Conservation (phyloP, 2,329 filamentous ascomycete species). For the Venturia asperata region DNA sequence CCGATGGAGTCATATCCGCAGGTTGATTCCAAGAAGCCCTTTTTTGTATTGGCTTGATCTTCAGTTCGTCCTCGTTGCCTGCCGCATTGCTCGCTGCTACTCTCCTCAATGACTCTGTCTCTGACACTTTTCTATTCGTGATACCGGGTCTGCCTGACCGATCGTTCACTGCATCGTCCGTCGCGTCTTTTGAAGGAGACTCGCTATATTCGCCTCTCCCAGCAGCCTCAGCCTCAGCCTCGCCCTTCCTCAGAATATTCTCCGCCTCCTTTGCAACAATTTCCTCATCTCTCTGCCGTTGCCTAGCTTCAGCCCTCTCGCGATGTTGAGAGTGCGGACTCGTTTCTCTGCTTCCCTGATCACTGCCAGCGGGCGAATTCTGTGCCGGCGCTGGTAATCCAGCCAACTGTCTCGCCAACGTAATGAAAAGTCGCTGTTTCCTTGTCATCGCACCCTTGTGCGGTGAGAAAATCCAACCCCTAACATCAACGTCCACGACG, state of each 20-base stretch:
- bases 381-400: constrained; percentile 63
- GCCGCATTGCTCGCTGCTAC: constrained; percentile 17
- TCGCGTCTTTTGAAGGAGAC: constrained; percentile 33
- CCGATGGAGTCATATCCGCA: constrained; percentile 63
- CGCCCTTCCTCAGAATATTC: constrained; percentile 64
- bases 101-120: neutral
- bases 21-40: constrained; percentile 45
- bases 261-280: constrained; percentile 68
- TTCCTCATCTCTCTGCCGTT: constrained; percentile 52
- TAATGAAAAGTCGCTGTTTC: constrained; percentile 79
- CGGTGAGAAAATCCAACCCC: constrained; percentile 90
- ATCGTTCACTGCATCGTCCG: constrained; percentile 25
- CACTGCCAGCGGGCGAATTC: constrained; percentile 31
- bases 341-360: constrained; percentile 38
- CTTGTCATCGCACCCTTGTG: constrained; percentile 77
- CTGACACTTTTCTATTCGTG: neutral
- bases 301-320: constrained; percentile 40
- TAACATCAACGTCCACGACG: constrained; percentile 86
- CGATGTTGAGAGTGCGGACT: constrained; percentile 36
- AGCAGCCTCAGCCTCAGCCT: constrained; percentile 63
- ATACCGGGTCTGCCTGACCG: constrained; percentile 35
- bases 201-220: constrained; percentile 69
- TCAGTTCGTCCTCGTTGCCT: neutral
- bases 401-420: constrained; percentile 78
- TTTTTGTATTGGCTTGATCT: constrained; percentile 35